These are phyloP conservation scores for Sporothrix sp. DNA, from an alignment of 2,329 filamentous ascomycete genomes.

Conservation along the genomic window DNA sequence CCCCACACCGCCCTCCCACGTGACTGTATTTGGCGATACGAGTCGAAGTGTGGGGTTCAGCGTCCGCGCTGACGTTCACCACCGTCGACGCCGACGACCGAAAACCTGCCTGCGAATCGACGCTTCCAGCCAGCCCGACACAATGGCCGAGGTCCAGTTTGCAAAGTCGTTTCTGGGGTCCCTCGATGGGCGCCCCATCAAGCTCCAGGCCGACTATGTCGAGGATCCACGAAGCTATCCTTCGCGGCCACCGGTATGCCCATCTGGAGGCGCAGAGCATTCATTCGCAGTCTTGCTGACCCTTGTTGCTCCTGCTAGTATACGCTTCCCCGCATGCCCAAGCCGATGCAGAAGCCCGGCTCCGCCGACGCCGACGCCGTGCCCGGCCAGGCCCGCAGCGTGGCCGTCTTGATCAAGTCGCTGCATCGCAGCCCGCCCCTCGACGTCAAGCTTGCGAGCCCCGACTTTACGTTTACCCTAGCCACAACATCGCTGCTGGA, in stretches of 20 bases:
- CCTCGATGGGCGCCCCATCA: constrained; percentile 68
- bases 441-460: constrained; percentile 48
- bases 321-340: constrained; percentile 60
- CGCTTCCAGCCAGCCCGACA: too few species aligned
- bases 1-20: constrained; percentile 6
- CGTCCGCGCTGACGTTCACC: too few species aligned
- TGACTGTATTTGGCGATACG: background rate
- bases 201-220: constrained; percentile 82
- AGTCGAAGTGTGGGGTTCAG: constrained; percentile 6
- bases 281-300: background rate
- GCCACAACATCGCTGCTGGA: constrained; percentile 64
- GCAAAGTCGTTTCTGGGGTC: constrained; percentile 72
- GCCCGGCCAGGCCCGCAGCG: constrained; percentile 43
- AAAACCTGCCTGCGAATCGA: too few species aligned
- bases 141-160: constrained; percentile 77
- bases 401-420: constrained; percentile 59
- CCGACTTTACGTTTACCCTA: constrained; percentile 41
- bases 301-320: constrained; percentile 39
- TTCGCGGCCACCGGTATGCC: constrained; percentile 61
- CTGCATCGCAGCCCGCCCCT: constrained; percentile 58
- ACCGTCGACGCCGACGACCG: too few species aligned
- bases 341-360: constrained; percentile 40
- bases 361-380: constrained; percentile 32
- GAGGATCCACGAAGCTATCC: constrained; percentile 75
- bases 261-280: background rate